phyloP scores from a whole-genome alignment of 1,284 basidiomycete genomes.

The Flammula alnicola region DNA sequence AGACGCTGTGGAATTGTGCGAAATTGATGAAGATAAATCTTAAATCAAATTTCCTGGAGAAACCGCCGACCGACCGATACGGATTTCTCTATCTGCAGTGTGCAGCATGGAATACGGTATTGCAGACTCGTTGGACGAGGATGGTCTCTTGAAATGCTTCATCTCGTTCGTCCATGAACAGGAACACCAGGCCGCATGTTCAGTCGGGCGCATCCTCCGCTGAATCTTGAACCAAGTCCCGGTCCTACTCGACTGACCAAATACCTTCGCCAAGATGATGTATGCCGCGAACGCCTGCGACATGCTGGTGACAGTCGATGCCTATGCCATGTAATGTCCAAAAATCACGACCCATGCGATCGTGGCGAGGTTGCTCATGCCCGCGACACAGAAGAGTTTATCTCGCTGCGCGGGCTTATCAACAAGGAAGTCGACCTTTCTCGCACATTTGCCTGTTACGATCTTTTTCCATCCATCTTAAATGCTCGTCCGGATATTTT shows the following conservation, averaged over 20 bases:
- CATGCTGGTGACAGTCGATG: constrained; percentile 88
- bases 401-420: constrained; percentile 91
- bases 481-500: constrained; percentile 87
- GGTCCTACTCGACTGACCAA: constrained; percentile 73
- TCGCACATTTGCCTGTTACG: constrained; percentile 93
- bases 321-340: constrained; percentile 77
- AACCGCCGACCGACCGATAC: constrained; percentile 87
- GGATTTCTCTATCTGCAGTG: constrained; percentile 90
- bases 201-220: constrained; percentile 74
- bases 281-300: constrained; percentile 93
- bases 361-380: constrained; percentile 86
- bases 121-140: constrained; percentile 88
- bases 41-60: constrained; percentile 92
- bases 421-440: constrained; percentile 94
- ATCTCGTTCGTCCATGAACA: constrained; percentile 87
- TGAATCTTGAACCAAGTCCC: constrained; percentile 39
- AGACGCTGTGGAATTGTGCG: constrained; percentile 85
- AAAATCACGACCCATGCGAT: constrained; percentile 91
- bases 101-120: constrained; percentile 98
- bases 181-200: constrained; percentile 94
- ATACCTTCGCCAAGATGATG: constrained; percentile 77
- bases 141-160: constrained; percentile 89
- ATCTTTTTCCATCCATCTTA: constrained; percentile 88
- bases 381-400: constrained; percentile 92
- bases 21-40: constrained; percentile 81